Evolutionary conservation across 2,329 filamentous ascomycete genomes (phyloP).

Genomic region (Aspergillus sp.): DNA sequence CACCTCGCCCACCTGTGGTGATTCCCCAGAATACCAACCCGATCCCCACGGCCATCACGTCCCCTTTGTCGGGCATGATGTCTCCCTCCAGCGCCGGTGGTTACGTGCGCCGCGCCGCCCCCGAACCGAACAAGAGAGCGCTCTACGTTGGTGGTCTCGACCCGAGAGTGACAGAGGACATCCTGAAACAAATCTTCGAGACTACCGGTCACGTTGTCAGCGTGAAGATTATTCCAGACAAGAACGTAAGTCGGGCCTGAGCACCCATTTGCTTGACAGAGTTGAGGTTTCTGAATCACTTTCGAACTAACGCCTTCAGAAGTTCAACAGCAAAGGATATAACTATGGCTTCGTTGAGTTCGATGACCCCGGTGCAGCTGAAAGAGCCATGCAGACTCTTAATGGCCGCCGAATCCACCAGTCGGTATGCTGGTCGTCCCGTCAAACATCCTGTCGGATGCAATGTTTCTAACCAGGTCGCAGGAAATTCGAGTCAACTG

Average conservation of each 20-base stretch:
- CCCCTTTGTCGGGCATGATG: conserved; percentile 78
- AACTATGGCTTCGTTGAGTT: conserved; percentile 99
- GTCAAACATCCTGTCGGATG: neutral
- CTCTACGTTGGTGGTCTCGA: conserved; percentile 95
- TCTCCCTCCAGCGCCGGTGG: conserved; percentile 80
- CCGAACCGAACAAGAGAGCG: conserved; percentile 97
- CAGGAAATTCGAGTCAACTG: conserved; percentile 99
- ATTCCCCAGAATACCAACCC: conserved; percentile 97
- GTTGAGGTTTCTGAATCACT: conserved; percentile 1
- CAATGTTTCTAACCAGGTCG: conserved; percentile 15
- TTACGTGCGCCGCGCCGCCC: conserved; percentile 83
- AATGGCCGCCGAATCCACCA: conserved; percentile 96
- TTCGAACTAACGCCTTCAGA: conserved; percentile 19
- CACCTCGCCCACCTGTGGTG: conserved; percentile 75
- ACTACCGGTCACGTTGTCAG: conserved; percentile 97
- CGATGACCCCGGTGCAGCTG: conserved; percentile 92
- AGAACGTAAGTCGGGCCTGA: conserved; percentile 71
- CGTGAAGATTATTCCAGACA: conserved; percentile 99
- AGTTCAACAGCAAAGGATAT: conserved; percentile 80
- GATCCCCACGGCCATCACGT: conserved; percentile 88
- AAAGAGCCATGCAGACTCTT: conserved; percentile 94
- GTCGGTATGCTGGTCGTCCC: conserved; percentile 60
- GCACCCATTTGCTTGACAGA: neutral
- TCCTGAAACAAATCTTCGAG: conserved; percentile 96
- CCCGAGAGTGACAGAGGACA: conserved; percentile 91